A percentile compares a stretch with the other conserved stretches of the same genome.
Evolutionary conservation across 2,329 filamentous ascomycete species (phyloP).

Genomic region (Arthroderma sp.): DNA sequence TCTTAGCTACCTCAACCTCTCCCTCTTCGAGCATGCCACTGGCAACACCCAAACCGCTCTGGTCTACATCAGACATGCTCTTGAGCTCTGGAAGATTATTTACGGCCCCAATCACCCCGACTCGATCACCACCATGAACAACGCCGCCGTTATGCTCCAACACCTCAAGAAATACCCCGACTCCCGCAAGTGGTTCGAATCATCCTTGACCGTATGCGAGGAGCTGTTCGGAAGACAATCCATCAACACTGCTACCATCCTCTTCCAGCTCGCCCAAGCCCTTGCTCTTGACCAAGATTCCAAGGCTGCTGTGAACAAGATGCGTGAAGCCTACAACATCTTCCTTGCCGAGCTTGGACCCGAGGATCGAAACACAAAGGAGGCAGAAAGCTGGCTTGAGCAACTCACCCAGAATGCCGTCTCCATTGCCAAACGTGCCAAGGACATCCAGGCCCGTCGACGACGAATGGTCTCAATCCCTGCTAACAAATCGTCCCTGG

Average conservation of each 20-base stretch:
- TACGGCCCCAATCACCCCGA: conserved; percentile 90
- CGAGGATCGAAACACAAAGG: conserved; percentile 93
- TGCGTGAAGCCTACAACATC: conserved; percentile 94
- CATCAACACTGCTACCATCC: conserved; percentile 82
- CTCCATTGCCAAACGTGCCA: conserved; percentile 82
- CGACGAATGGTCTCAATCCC: conserved; percentile 60
- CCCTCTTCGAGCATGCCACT: conserved; percentile 80
- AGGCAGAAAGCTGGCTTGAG: conserved; percentile 91
- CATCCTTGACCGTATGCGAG: conserved; percentile 78
- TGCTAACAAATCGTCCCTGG: conserved; percentile 40
- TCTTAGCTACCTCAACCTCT: conserved; percentile 89
- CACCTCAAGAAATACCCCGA: conserved; percentile 88
- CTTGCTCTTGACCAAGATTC: conserved; percentile 91
- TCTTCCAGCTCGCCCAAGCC: conserved; percentile 94
- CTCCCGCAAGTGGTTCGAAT: conserved; percentile 93
- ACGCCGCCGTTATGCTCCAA: conserved; percentile 96
- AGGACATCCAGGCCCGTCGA: conserved; percentile 65
- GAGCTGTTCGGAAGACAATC: conserved; percentile 78
- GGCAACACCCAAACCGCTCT: conserved; percentile 85
- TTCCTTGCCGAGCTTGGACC: conserved; percentile 78
- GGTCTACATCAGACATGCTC: conserved; percentile 76
- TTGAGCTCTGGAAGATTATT: conserved; percentile 93
- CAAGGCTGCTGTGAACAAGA: conserved; percentile 78
- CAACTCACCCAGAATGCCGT: conserved; percentile 94
- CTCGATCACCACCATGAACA: conserved; percentile 97